Evolutionary conservation across 2,329 filamentous ascomycete species (phyloP), one percentile per base, ranked within the genome.

Genomic region (Elsinoe arachidis): DNA sequence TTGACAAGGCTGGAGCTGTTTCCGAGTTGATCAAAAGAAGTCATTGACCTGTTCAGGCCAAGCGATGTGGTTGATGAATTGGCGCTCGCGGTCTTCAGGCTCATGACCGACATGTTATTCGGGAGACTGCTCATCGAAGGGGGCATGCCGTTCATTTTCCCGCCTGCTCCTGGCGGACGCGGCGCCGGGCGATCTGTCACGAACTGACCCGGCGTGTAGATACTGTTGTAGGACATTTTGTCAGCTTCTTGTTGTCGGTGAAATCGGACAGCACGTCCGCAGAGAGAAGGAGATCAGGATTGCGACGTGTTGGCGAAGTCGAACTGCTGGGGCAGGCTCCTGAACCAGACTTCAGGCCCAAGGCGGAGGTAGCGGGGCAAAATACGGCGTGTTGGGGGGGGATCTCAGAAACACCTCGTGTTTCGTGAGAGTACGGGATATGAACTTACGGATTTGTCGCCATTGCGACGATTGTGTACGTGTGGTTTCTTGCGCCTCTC

Each of bases 111-210:
- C 78, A 92, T 89, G 73, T 85, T 91, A 61, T 85, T 86, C 14
- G 86, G 83, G 19, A 88, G 78, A 69, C 85, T 88, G 65, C 77
- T 75, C 61, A 83, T 81, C 69, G 82, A 87, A 61, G 86, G 90
- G 41, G 87, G 90, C 60, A 95, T 80, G 66, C 85, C 85, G 64
- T 96, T 82, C 68, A 67, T 68, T 11, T 88, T 86, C 68, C 93
- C 88, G 10, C 34, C 49, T 53, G 33, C 49, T 53, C 49, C 49
- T 17, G 92, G 93, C 60, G 93, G 92, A 67, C 88, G 86, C 63
- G 93, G 93, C 64, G 93, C 92, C 65, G 93, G 92, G 63, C 93
- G 90, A 61, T 93, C 90, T 73, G 97, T 97, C 88, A 97, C 95
- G 76, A 97, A 97, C 66, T 84, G 81, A 62, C 81, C 79, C 60